phyloP scores from a whole-genome alignment of 352 stramenopile genomes.

The Stramenopiles sp. region DNA sequence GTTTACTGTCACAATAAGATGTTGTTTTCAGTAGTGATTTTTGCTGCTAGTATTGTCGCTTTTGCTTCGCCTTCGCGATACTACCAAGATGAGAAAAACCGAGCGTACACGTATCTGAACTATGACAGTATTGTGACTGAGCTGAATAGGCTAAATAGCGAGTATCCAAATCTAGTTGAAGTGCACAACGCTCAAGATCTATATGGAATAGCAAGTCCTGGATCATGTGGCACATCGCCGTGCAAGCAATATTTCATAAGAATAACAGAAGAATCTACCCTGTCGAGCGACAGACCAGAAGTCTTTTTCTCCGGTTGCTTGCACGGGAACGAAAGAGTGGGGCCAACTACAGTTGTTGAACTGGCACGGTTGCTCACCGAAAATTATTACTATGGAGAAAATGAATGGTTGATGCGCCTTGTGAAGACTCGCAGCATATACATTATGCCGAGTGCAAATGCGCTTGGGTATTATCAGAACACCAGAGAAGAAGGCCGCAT shows the following conservation, averaged over 20 bases:
- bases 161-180: conserved; percentile 47
- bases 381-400: conserved; percentile 24
- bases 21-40: too few relatives aligned
- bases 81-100: too few relatives aligned
- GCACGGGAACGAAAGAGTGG: conserved; percentile 86
- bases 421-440: conserved; percentile 33
- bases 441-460: conserved; percentile 75
- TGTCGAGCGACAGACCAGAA: conserved; percentile 56
- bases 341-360: conserved; percentile 65
- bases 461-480: conserved; percentile 65
- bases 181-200: conserved; percentile 53
- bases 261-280: conserved; percentile 59
- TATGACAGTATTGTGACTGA: conserved; percentile 44
- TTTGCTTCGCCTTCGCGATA: too few relatives aligned
- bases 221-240: conserved; percentile 17
- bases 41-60: too few relatives aligned
- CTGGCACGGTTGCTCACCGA: conserved; percentile 53
- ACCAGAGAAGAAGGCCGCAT: conserved; percentile 52
- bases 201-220: conserved; percentile 46
- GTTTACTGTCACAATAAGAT: too few relatives aligned
- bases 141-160: conserved; percentile 42
- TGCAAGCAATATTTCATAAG: conserved; percentile 62
- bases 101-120: conserved; percentile 11
- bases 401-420: conserved; percentile 16
- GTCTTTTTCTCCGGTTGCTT: conserved; percentile 85